These are phyloP conservation scores for Phylloporus sp. DNA, from an alignment of 768 basidiomycete species.

Conservation along the genomic window DNA sequence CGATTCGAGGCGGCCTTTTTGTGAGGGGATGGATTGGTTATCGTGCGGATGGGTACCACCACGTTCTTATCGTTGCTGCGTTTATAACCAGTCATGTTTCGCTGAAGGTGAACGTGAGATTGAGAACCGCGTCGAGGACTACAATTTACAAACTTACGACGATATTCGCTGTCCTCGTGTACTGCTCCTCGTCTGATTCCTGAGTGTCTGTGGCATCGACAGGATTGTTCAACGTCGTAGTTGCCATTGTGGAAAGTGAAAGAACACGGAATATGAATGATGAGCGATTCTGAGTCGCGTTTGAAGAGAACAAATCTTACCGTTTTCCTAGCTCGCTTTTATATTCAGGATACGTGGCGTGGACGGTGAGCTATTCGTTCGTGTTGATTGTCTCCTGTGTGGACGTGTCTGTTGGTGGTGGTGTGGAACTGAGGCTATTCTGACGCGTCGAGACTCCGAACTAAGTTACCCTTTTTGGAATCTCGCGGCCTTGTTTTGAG, in stretches of 20 bases:
- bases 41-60: neutral
- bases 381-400: neutral
- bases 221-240: neutral
- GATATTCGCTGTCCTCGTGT: neutral
- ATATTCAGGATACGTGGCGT: neutral
- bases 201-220: neutral
- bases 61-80: neutral
- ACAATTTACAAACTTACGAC: neutral
- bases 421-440: neutral
- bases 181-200: neutral
- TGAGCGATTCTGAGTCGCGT: neutral
- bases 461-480: neutral
- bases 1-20: conserved; percentile 2
- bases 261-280: neutral
- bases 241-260: neutral
- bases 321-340: neutral
- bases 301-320: neutral
- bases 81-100: neutral
- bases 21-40: neutral
- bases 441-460: neutral
- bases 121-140: neutral
- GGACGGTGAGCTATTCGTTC: neutral
- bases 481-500: too few species aligned
- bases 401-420: neutral
- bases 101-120: neutral